A percentile compares a stretch with the other conserved stretches of the same genome.
These are phyloP conservation scores for Yarrowia phangngaensis DNA, from an alignment of 805 yeast genomes.

Conservation along the genomic window DNA sequence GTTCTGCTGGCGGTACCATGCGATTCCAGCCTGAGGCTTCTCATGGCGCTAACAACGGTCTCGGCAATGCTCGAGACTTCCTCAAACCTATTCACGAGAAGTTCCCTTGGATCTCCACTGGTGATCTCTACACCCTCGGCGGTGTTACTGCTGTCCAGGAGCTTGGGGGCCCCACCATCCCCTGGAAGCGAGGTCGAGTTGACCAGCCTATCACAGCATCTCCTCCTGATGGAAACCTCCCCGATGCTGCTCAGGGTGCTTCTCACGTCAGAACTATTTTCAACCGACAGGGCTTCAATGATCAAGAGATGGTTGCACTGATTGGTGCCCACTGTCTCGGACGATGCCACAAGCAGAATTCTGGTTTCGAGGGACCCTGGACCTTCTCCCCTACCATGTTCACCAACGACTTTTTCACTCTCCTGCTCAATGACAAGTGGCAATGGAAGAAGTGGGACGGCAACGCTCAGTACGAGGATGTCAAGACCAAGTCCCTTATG, in stretches of 20 bases:
- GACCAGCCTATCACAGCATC: slow-evolving; percentile 50
- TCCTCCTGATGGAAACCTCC: slow-evolving; percentile 68
- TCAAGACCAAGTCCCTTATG: slow-evolving; percentile 57
- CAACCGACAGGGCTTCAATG: slow-evolving; percentile 61
- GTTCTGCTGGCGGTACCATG: slow-evolving; percentile 70
- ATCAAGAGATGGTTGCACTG: slow-evolving; percentile 67
- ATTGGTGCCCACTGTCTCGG: slow-evolving; percentile 78
- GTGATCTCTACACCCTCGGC: slow-evolving; percentile 75
- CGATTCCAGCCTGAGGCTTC: slow-evolving; percentile 47
- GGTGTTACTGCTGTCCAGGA: slow-evolving; percentile 78
- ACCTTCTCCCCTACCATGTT: slow-evolving; percentile 69
- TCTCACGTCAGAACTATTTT: slow-evolving; percentile 63
- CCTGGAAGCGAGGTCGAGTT: slow-evolving; percentile 76
- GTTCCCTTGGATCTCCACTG: slow-evolving; percentile 69
- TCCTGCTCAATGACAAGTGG: slow-evolving; percentile 55
- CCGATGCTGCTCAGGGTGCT: slow-evolving; percentile 65
- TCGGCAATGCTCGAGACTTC: slow-evolving; percentile 54
- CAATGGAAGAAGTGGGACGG: slow-evolving; percentile 57
- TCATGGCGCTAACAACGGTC: slow-evolving; percentile 62
- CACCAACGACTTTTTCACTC: slow-evolving; percentile 63
- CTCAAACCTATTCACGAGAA: slow-evolving; percentile 53
- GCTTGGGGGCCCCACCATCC: slow-evolving; percentile 69
- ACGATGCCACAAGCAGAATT: slow-evolving; percentile 56
- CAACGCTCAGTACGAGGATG: slow-evolving; percentile 58
- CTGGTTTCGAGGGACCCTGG: slow-evolving; percentile 83